Base-by-base conservation (phyloP, 257 asterid species). In the Catharanthus roseus region DNA sequence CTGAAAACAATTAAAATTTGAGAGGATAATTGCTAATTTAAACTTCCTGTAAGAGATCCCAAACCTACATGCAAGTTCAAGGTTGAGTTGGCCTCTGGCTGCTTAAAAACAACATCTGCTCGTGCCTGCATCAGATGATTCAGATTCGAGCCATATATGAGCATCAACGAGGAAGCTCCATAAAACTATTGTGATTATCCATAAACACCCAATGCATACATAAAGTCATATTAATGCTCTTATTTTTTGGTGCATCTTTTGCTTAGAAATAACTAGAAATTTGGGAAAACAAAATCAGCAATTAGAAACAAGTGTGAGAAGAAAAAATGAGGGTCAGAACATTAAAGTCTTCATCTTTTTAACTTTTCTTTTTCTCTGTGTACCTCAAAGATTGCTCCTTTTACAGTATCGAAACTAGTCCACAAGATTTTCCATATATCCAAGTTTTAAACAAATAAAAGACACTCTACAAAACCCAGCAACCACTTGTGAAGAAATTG, bases 91-190 rank as follows among this genome's bases (percentile, higher is more conserved):
- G 96, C 85, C 73, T 80, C 86, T 24, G 95, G 76, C 82, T 91
- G 85, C 92, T 91, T 95, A 39, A 91, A 81, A 11, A 56, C 78
- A 24, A 91, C 72, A 28, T 88, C 97, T n/a, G 99, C 95, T 80
- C 82, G 86, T 0, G 87, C 97, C 99, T 91, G 91, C 87, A 83
- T 42, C 76, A 74, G 65, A 81, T 45, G 55, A 65, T 21, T 42
- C 26, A n/a, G 44, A 21, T 28, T 42, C 47, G 23, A 73, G 21
- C 36, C 23, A 16, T 10, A 39, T n/a, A 42, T 39, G 26, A 64
- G 41, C 31, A 45, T 34, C 42, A 18, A 33, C 28, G 1, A 33
- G 15, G 21, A 47, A 64, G 56, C 9, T 2, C 21, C 1, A 49
- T 7, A 38, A 13, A 45, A n/a, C 49, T n/a, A 50, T 19, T 34